Conservation (phyloP, 148 eudicot genomes). For the Polygonum maritimum region DNA sequence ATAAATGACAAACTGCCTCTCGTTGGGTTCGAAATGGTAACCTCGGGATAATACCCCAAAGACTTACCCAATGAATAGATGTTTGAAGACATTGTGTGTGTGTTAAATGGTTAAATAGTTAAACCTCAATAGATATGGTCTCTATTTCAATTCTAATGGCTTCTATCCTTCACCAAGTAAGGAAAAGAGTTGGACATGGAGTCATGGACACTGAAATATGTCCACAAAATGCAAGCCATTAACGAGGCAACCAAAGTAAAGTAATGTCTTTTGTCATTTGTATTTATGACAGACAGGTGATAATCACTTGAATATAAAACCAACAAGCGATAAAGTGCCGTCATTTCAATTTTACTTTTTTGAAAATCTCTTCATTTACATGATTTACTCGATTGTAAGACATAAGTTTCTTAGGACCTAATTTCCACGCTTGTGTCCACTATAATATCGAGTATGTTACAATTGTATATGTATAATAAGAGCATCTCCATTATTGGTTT, state of each 20-base stretch:
- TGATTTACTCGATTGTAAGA: not conserved
- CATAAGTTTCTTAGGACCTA: not conserved
- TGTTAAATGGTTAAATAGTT: too few species aligned
- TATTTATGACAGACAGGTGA: not conserved
- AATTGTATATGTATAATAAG: too few species aligned
- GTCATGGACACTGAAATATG: not conserved
- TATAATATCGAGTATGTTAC: too few species aligned
- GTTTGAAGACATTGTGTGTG: too few species aligned
- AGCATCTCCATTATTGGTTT: too few species aligned
- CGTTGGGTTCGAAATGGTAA: too few species aligned
- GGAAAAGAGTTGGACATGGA: not conserved
- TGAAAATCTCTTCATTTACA: conserved; percentile 3
- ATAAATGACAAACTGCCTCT: too few species aligned
- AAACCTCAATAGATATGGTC: too few species aligned
- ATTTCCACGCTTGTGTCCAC: not conserved
- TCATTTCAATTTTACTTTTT: not conserved
- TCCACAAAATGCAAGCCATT: not conserved
- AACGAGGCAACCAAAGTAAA: not conserved
- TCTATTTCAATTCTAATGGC: too few species aligned
- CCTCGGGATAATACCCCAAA: too few species aligned
- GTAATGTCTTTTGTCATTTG: not conserved
- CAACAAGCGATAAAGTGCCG: not conserved
- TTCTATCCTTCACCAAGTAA: too few species aligned
- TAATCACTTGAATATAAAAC: not conserved
- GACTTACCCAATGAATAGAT: too few species aligned